phyloP scores from a whole-genome alignment of 345 rosid genomes.

The Citrus australasica region DNA sequence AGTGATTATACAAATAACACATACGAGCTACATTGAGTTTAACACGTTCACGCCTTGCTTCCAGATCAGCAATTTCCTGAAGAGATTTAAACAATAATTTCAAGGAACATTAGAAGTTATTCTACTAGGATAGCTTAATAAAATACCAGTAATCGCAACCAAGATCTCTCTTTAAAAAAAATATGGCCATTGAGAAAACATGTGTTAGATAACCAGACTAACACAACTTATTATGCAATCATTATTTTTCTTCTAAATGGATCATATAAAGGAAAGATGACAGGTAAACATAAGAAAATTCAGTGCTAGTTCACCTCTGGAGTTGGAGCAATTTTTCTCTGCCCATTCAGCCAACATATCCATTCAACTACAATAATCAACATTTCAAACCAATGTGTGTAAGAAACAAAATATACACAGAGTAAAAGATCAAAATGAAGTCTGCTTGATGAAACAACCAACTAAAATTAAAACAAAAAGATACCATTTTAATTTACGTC shows the following conservation, averaged over 20 bases:
- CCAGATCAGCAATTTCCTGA: conserved; percentile 77
- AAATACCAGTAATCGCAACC: not conserved
- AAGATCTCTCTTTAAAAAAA: not conserved
- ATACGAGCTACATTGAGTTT: conserved; percentile 82
- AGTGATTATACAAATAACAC: conserved; percentile 25
- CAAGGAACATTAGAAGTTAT: not conserved
- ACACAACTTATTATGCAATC: not conserved
- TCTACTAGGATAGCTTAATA: not conserved
- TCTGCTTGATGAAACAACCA: not conserved
- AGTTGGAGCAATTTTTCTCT: conserved; percentile 82
- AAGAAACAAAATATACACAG: not conserved
- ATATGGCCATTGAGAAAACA: not conserved
- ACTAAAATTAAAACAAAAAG: not conserved
- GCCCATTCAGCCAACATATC: conserved; percentile 99
- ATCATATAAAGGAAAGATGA: not conserved
- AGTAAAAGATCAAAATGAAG: not conserved
- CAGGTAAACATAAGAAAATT: not conserved
- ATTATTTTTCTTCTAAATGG: not conserved
- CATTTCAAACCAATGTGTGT: conserved; percentile 6
- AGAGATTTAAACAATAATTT: conserved; percentile 15
- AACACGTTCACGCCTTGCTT: conserved; percentile 80
- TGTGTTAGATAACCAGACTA: not conserved
- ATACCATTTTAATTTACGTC: not conserved
- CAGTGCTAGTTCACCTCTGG: conserved; percentile 52
- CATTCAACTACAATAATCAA: conserved; percentile 74